Evolutionary conservation across 352 stramenopile species (phyloP).

Genomic region (Globisporangium okanoganense): DNA sequence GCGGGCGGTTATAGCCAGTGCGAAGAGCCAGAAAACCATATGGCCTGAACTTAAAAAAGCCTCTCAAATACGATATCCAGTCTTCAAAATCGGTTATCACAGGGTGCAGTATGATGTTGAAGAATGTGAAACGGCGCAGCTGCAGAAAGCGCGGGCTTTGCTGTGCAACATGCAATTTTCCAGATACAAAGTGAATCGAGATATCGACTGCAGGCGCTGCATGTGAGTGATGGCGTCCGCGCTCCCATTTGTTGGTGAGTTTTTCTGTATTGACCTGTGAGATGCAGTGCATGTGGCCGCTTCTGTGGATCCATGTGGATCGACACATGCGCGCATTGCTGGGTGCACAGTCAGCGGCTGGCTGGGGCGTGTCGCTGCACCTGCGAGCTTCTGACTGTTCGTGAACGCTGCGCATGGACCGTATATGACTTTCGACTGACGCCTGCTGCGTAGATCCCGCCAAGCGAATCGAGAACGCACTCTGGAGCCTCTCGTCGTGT

Average conservation of each 20-base stretch:
- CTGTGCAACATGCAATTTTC: background rate
- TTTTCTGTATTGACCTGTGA: background rate
- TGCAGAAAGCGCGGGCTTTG: background rate
- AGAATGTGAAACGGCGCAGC: conserved; percentile 4
- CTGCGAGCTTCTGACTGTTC: background rate
- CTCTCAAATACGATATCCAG: background rate
- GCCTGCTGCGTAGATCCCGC: conserved; percentile 18
- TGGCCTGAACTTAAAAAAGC: background rate
- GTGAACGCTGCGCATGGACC: background rate
- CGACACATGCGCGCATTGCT: background rate
- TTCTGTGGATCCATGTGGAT: background rate
- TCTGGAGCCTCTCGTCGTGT: conserved; percentile 19
- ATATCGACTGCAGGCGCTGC: background rate
- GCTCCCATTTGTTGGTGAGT: conserved; percentile 35
- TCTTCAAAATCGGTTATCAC: background rate
- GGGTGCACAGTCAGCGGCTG: background rate
- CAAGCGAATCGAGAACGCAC: conserved; percentile 23
- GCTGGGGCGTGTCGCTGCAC: background rate
- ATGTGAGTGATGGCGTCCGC: conserved; percentile 23
- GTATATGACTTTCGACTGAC: background rate
- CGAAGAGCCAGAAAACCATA: conserved; percentile 9
- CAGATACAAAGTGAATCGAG: background rate
- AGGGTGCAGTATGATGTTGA: background rate
- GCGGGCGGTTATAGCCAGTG: conserved; percentile 10
- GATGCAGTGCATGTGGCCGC: background rate